A percentile compares a stretch with the other conserved stretches of the same genome.
These are phyloP conservation scores for Raffaelea arxii DNA, from an alignment of 2,329 filamentous ascomycete species.

Conservation along the genomic window DNA sequence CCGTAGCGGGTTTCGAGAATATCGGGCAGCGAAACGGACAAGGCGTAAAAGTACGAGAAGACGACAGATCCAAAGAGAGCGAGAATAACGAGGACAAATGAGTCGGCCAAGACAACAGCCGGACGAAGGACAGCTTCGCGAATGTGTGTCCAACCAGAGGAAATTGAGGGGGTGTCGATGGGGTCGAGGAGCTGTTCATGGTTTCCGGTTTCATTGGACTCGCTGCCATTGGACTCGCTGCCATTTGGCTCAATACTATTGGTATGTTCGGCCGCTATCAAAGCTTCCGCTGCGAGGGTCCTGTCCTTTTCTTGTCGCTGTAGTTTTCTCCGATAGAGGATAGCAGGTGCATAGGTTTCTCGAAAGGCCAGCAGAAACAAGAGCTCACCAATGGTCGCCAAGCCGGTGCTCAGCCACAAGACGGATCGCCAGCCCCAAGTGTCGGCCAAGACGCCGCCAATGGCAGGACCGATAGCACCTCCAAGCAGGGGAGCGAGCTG, in stretches of 20 bases:
- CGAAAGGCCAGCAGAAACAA: conserved; percentile 19
- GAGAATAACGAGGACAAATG: conserved; percentile 30
- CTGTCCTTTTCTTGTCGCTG: too few relatives aligned
- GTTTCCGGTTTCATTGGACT: too few relatives aligned
- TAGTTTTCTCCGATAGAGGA: conserved; percentile 38
- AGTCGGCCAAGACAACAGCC: conserved; percentile 34
- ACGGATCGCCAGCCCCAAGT: conserved; percentile 24
- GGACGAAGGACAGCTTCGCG: conserved; percentile 36
- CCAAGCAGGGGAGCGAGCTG: conserved; percentile 20
- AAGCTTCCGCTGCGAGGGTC: too few relatives aligned
- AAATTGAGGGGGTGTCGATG: conserved; percentile 12
- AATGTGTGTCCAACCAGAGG: conserved; percentile 37
- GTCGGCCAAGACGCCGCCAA: conserved; percentile 22
- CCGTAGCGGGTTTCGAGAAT: conserved; percentile 38
- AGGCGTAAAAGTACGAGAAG: conserved; percentile 44
- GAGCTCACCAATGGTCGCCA: conserved; percentile 14
- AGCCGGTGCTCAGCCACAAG: conserved; percentile 19
- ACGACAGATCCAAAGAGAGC: conserved; percentile 36
- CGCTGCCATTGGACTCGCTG: too few relatives aligned
- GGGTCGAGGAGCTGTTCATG: too few relatives aligned
- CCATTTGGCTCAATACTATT: too few relatives aligned
- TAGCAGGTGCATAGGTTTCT: conserved; percentile 29
- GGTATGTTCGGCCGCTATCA: too few relatives aligned
- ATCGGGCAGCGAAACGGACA: conserved; percentile 41
- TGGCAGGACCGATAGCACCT: conserved; percentile 20